Base-by-base conservation (phyloP, 1,139 yeast species). In the Yamadazyma pseudoaaseri region DNA sequence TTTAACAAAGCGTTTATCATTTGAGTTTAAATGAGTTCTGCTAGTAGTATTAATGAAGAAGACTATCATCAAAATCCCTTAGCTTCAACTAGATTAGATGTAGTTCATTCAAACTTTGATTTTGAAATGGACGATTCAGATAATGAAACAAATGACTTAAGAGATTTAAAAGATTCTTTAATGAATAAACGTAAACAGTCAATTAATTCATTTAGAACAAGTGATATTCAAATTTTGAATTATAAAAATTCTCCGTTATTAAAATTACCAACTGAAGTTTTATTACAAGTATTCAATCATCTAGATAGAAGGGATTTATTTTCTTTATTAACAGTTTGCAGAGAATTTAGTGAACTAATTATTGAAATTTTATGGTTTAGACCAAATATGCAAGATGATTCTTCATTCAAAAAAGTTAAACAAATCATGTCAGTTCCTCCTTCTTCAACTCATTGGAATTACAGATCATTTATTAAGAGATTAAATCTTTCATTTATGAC, bases 331-430 rank as follows among this genome's bases (percentile, higher is more conserved):
- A 71, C 89, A 2, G 94, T 89, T 7, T 89, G 96, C 57, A 78
- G 78, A 46, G 76, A 81, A 43, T 89, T 96, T 84, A 87, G 90
- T 20, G 77, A 79, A 44, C 66, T 86, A 30, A 80, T 87, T 14
- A 79, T 89, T 11, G 96, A 87, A 52, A 70, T 84, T 35, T 65
- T 90, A 26, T 90, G 97, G 95, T 86, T 86, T 54, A 75, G 97
- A 42, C 97, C 97, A 2, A 82, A 81, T 41, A 83, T 76, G 63
- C 84, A 73, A 51, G 76, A 73, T 46, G 76, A 69, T 43, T 47
- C 55, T 3, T 75, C 79, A 23, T 73, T 69, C 52, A 63, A 56
- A 47, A 69, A 75, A 36, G 72, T 83, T 34, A 68, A 71, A 41
- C 59, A 63, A 27, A 74, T 81, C 18, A 79, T 83, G 81, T 64